Evolutionary conservation across 805 yeast genomes (phyloP).

Genomic region (Kodamaea fukazawae): DNA sequence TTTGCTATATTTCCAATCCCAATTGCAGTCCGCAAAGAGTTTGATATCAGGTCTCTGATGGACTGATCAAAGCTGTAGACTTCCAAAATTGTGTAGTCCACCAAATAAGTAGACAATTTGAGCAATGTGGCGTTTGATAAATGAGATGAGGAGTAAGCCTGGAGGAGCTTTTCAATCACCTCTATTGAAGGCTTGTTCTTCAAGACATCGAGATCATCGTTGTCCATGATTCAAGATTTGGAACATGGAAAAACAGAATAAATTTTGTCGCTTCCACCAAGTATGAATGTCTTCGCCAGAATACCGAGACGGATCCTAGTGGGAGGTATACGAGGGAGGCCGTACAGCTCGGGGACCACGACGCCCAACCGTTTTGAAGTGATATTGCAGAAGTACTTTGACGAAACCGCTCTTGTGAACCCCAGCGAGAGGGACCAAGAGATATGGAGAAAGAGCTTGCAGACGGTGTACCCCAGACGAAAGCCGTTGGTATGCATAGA

Average conservation of each 20-base stretch:
- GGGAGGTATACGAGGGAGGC: no score
- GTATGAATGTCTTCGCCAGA: no score
- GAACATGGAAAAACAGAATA: not conserved
- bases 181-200: conserved; percentile 12
- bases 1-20: conserved; percentile 35
- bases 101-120: conserved; percentile 20
- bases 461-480: conserved; percentile 19
- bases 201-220: conserved; percentile 12
- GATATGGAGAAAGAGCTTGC: conserved; percentile 14
- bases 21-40: conserved; percentile 19
- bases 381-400: conserved; percentile 5
- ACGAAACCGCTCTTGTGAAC: conserved; percentile 1
- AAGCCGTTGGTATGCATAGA: conserved; percentile 25
- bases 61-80: conserved; percentile 20
- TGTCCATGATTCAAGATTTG: not conserved
- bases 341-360: no score
- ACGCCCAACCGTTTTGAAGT: conserved; percentile 2
- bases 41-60: conserved; percentile 9
- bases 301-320: no score
- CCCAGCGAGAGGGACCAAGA: not conserved
- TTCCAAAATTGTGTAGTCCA: conserved; percentile 35
- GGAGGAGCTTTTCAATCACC: conserved; percentile 11
- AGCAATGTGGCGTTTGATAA: conserved; percentile 3
- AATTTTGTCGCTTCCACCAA: not conserved
- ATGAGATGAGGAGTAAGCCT: not conserved